phyloP scores from a whole-genome alignment of 345 rosid genomes.

The Salix purpurea region DNA sequence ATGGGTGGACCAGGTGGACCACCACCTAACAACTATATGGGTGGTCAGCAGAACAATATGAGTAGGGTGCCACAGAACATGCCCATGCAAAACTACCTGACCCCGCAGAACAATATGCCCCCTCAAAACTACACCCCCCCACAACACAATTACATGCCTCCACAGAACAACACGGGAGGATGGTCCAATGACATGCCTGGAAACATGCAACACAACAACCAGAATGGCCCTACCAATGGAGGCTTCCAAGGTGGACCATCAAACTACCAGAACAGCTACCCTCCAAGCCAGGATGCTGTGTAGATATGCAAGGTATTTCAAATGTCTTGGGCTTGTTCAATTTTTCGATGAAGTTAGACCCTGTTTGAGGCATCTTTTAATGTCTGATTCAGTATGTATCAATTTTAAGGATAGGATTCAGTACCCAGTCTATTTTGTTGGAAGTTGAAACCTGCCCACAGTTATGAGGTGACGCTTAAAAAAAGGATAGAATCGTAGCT shows the following conservation, averaged over 20 bases:
- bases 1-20: background rate
- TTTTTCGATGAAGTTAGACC: too few relatives aligned
- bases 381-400: background rate
- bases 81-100: slow-evolving; percentile 22
- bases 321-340: background rate
- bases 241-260: slow-evolving; percentile 20
- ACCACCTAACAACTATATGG: background rate
- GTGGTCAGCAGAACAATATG: slow-evolving; percentile 8
- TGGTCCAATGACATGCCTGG: slow-evolving; percentile 13
- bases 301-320: slow-evolving; percentile 21
- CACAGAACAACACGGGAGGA: slow-evolving; percentile 24
- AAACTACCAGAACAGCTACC: slow-evolving; percentile 26
- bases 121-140: background rate
- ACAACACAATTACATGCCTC: slow-evolving; percentile 2
- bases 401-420: background rate
- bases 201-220: slow-evolving; percentile 15
- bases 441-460: background rate
- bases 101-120: slow-evolving; percentile 3
- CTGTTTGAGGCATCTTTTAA: too few relatives aligned
- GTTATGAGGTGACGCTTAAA: background rate
- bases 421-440: background rate
- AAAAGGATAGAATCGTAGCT: background rate
- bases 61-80: slow-evolving; percentile 11
- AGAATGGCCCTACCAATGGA: slow-evolving; percentile 12
- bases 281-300: slow-evolving; percentile 24